Evolutionary conservation across 1,284 basidiomycete species (phyloP).

Genomic region (Agaricales sp.): DNA sequence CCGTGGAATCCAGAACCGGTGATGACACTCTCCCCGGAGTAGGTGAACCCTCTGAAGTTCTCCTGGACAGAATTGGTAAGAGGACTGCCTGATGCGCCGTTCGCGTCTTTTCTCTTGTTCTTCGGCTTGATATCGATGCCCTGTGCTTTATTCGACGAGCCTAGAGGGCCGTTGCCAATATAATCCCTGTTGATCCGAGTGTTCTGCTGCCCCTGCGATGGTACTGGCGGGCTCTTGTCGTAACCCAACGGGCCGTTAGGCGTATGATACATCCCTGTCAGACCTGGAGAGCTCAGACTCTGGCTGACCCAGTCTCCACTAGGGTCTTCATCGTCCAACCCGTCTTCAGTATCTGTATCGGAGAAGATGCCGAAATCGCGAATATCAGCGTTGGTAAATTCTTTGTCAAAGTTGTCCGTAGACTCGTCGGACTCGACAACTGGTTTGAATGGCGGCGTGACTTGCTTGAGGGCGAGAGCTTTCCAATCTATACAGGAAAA

Average conservation of each 20-base stretch:
- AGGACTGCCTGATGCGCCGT: constrained; percentile 44
- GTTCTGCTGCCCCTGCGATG: background rate
- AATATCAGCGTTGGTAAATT: constrained; percentile 88
- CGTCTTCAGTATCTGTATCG: constrained; percentile 37
- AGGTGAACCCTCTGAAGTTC: constrained; percentile 90
- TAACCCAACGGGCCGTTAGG: constrained; percentile 69
- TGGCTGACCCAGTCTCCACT: constrained; percentile 51
- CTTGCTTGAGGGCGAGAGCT: constrained; percentile 79
- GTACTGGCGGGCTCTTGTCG: constrained; percentile 24
- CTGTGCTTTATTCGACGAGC: constrained; percentile 18
- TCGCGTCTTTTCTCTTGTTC: constrained; percentile 21
- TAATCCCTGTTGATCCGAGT: no score
- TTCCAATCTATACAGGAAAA: constrained; percentile 91
- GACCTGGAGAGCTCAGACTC: constrained; percentile 15
- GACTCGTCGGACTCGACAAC: constrained; percentile 97
- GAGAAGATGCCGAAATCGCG: constrained; percentile 53
- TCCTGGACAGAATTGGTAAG: constrained; percentile 88
- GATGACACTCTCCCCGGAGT: constrained; percentile 66
- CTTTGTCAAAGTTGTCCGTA: constrained; percentile 95
- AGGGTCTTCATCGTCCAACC: constrained; percentile 64
- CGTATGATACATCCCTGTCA: constrained; percentile 29
- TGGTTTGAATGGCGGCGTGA: constrained; percentile 97
- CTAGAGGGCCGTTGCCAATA: constrained; percentile 8
- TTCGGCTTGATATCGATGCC: constrained; percentile 46
- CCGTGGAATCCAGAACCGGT: constrained; percentile 28